Base-by-base conservation (phyloP, 768 basidiomycete genomes). In the Tulasnella sp. region DNA sequence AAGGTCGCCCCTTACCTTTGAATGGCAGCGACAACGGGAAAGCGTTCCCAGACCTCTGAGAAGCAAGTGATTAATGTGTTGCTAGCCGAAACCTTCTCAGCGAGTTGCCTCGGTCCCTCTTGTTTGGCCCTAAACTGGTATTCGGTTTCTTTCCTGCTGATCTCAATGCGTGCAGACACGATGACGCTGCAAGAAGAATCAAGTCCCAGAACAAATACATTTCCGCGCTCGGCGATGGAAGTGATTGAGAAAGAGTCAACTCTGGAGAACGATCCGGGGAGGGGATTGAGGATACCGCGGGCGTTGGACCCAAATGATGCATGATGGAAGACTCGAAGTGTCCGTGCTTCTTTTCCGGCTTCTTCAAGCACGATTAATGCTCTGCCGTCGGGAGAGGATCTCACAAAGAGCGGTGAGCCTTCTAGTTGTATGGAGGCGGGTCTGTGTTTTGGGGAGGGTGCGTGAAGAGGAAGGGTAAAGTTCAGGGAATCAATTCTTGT, bases 41-140 rank as follows among this genome's bases (percentile, higher is more conserved):
- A 88, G 11, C 87, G 83, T 5, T 82, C 86, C 87, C 87, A 88
- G 26, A 87, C 84, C 16, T 87, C 86, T 0, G 82, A 77, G 67
- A 86, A 83, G 69, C 86, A 87, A 74, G 86, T 85, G 19, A 88
- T 78, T 12, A 88, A 78, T 59, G 79, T 83, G 69, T 87, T 89
- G n/a, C n/a, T n/a, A n/a, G n/a, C n/a, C n/a, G n/a, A n/a, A n/a
- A n/a, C n/a, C n/a, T n/a, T n/a, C n/a, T n/a, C n/a, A n/a, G n/a
- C n/a, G n/a, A n/a, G n/a, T n/a, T n/a, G n/a, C n/a, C n/a, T n/a
- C n/a, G n/a, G n/a, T n/a, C n/a, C n/a, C n/a, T n/a, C n/a, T n/a
- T n/a, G n/a, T n/a, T 81, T 84, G 73, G 84, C 82, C 69, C 81
- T 81, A 79, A 89, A 88, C 72, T 80, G 82, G 73, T 86, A 87